Evolutionary conservation across 2,329 filamentous ascomycete genomes (phyloP).

Genomic region (Grosmannia huntii): DNA sequence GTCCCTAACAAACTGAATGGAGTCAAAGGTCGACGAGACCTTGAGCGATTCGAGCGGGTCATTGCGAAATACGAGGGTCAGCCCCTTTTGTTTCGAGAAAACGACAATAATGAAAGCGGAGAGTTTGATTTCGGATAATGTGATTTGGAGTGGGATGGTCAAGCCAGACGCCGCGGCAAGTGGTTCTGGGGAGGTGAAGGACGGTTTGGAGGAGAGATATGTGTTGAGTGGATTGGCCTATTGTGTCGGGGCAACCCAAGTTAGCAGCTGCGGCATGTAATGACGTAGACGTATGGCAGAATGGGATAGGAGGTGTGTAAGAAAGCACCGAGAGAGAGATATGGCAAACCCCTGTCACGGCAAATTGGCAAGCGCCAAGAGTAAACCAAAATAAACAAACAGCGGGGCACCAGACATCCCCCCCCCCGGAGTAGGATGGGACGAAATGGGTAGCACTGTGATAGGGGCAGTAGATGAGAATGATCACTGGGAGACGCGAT

Average conservation of each 20-base stretch:
- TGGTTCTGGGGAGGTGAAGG: constrained; percentile 85
- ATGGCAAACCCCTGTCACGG: background rate
- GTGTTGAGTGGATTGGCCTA: constrained; percentile 93
- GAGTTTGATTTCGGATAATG: constrained; percentile 85
- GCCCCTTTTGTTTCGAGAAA: constrained; percentile 92
- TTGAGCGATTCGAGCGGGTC: constrained; percentile 95
- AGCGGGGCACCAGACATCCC: background rate
- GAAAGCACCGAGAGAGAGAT: background rate
- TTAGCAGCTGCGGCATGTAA: constrained; percentile 25
- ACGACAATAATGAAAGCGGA: constrained; percentile 96
- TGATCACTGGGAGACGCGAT: background rate
- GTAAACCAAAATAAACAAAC: background rate
- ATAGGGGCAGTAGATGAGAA: too few relatives aligned
- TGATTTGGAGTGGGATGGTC: constrained; percentile 96
- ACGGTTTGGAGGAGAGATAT: constrained; percentile 80
- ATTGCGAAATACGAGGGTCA: constrained; percentile 95
- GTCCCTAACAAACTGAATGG: constrained; percentile 94
- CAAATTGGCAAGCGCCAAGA: background rate
- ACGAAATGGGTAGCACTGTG: background rate
- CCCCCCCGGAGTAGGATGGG: background rate
- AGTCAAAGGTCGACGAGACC: constrained; percentile 97
- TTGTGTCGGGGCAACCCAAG: constrained; percentile 5
- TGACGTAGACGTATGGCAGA: background rate
- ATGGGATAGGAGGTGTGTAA: background rate
- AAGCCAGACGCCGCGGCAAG: constrained; percentile 82